Evolutionary conservation across 192 early-diverging fungal species (phyloP), one percentile per base, ranked within the genome.

Genomic region (Paraglomus occultum): DNA sequence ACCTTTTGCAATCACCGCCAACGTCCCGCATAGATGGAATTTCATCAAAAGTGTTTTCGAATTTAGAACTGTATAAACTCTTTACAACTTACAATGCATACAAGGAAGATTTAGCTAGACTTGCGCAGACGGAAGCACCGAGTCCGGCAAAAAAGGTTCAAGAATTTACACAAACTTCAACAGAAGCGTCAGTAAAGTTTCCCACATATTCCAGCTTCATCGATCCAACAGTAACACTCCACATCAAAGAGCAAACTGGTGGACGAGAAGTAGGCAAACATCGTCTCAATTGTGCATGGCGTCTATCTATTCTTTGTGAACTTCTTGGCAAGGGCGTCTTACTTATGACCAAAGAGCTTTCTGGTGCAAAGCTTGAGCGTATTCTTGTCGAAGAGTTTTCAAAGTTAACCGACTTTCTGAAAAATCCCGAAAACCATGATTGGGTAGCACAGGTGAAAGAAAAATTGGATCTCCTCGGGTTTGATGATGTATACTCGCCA

Each of bases 311-410:
- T 57, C 17, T 69, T 46, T 69, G 67, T 22, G 67, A 69, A 47
- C 57, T 69, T 47, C 40, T 77, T 10, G 79, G 79, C n/a, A 58
- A 75, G 63, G 79, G 79, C 10, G 77, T 80, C 17, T 58, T 80
- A 11, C 43, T 78, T 48, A 77, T 80, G 79, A 80, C 79, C 5
- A 80, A 80, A 49, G 79, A 80, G 53, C 55, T 80, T 4, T 73
- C 70, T 11, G 79, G 79, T 5, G 75, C 76, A n/a, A 80, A 80
- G 44, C 50, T 80, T 9, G 67, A 69, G 20, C n/a, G 67, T 57
- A 69, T 69, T 69, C 31, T 69, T 12, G 67, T 69, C 44, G 67
- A 69, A 57, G 67, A 69, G 38, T 69, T 69, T 46, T 44, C 67
- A 6, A 69, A 69, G 31, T 23, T 69, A 15, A 49, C 57, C 3